Evolutionary conservation across 495 filamentous ascomycete species (phyloP).

Genomic region (Penicillium psychrofluorescens): DNA sequence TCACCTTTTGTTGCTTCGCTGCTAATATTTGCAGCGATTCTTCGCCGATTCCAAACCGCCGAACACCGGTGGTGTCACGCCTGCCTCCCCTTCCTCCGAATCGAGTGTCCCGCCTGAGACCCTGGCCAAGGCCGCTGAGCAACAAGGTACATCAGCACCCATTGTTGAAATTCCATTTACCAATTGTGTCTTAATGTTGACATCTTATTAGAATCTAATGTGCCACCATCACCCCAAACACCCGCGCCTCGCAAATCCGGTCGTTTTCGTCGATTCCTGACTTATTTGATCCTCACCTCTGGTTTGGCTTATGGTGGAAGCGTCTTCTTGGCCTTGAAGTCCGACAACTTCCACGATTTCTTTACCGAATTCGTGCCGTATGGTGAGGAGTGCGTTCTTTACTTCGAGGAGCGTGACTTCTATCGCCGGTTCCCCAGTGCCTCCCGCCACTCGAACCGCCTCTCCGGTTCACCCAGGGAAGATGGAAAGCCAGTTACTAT

Average conservation of each 20-base stretch:
- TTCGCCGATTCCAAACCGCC: slow-evolving; percentile 37
- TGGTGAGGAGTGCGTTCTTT: slow-evolving; percentile 91
- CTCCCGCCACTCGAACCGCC: slow-evolving; percentile 42
- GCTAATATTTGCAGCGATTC: slow-evolving; percentile 20
- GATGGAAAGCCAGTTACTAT: slow-evolving; percentile 71
- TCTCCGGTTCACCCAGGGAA: slow-evolving; percentile 40
- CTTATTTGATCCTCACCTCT: slow-evolving; percentile 64
- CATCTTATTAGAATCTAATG: slow-evolving; percentile 11
- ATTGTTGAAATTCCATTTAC: neutral
- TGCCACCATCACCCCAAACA: slow-evolving; percentile 30
- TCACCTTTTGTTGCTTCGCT: slow-evolving; percentile 3
- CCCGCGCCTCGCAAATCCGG: slow-evolving; percentile 58
- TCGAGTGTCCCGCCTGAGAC: slow-evolving; percentile 54
- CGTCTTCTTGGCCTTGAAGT: slow-evolving; percentile 83
- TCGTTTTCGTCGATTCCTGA: slow-evolving; percentile 67
- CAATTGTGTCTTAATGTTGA: no score
- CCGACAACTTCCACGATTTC: slow-evolving; percentile 98
- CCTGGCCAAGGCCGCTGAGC: slow-evolving; percentile 49
- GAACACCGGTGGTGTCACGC: slow-evolving; percentile 26
- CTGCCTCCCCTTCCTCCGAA: slow-evolving; percentile 38
- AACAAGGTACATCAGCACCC: slow-evolving; percentile 34
- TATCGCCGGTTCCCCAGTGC: slow-evolving; percentile 80
- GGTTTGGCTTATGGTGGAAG: slow-evolving; percentile 77
- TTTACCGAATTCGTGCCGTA: slow-evolving; percentile 97
- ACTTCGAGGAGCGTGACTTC: slow-evolving; percentile 94